Evolutionary conservation across 1,284 basidiomycete genomes (phyloP).

Genomic region (Ganoderma lucidum): DNA sequence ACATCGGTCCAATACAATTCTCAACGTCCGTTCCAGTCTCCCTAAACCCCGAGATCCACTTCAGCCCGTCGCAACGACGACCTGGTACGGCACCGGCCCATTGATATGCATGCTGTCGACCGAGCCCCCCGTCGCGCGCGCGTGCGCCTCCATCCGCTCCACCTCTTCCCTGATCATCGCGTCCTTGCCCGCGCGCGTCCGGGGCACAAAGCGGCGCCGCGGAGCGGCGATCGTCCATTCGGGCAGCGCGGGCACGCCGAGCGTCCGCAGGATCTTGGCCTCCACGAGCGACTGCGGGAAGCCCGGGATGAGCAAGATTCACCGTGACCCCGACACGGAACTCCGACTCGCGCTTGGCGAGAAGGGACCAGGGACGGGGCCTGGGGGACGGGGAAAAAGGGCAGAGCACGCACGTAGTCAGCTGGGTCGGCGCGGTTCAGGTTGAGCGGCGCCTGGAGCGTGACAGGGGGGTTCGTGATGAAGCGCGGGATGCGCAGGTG

Average conservation of each 20-base stretch:
- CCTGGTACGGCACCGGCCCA: slow-evolving; percentile 41
- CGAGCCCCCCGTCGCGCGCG: slow-evolving; percentile 36
- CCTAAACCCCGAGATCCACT: not conserved
- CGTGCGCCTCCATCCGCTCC: slow-evolving; percentile 41
- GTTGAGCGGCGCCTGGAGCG: slow-evolving; percentile 46
- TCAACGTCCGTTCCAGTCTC: not conserved
- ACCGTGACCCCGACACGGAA: not conserved
- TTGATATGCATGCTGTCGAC: slow-evolving; percentile 45
- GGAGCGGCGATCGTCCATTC: slow-evolving; percentile 41
- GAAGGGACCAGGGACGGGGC: not conserved
- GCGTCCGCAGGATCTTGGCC: slow-evolving; percentile 43
- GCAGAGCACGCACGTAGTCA: slow-evolving; percentile 37
- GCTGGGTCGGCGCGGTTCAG: slow-evolving; percentile 43
- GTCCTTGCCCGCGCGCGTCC: slow-evolving; percentile 42
- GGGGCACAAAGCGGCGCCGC: slow-evolving; percentile 40
- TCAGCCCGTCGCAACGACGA: slow-evolving; percentile 29
- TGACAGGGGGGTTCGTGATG: slow-evolving; percentile 50
- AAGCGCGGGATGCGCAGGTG: slow-evolving; percentile 45
- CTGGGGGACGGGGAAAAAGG: not conserved
- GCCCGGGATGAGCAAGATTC: not conserved
- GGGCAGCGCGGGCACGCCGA: slow-evolving; percentile 38
- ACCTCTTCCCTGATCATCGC: slow-evolving; percentile 41
- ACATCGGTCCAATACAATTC: not conserved
- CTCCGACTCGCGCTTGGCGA: not conserved
- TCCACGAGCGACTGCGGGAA: slow-evolving; percentile 38